Evolutionary conservation across 73 alveolate species (phyloP).

Genomic region (Blepharisma stoltei): DNA sequence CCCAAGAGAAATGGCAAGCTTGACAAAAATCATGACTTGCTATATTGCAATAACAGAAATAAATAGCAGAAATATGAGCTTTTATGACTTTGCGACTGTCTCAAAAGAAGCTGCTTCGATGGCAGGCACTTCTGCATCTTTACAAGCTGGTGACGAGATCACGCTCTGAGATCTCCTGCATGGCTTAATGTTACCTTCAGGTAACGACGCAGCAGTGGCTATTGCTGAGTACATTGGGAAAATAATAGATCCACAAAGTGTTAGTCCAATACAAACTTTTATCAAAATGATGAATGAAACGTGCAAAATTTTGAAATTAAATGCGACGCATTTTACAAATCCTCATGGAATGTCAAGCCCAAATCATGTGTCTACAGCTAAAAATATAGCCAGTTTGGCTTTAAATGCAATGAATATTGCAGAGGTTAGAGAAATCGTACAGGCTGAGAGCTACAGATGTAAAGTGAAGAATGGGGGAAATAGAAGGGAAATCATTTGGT

Average conservation of each 20-base stretch:
- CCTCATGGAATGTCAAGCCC: constrained; percentile 68
- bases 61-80: constrained; percentile 33
- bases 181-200: constrained; percentile 77
- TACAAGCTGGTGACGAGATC: constrained; percentile 47
- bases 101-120: constrained; percentile 58
- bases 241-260: not conserved
- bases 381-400: constrained; percentile 52
- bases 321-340: constrained; percentile 40
- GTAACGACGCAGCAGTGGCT: constrained; percentile 73
- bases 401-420: constrained; percentile 41
- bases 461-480: constrained; percentile 8
- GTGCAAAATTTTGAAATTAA: constrained; percentile 34
- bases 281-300: constrained; percentile 46
- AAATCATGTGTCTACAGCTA: constrained; percentile 52
- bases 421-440: constrained; percentile 41
- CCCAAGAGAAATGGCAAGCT: constrained; percentile 66
- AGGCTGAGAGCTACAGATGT: constrained; percentile 30
- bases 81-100: constrained; percentile 44
- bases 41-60: constrained; percentile 38
- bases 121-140: constrained; percentile 68
- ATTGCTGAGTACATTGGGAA: constrained; percentile 32
- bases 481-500: constrained; percentile 44
- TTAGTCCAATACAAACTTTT: constrained; percentile 30
- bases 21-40: constrained; percentile 74
- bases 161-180: constrained; percentile 50